Evolutionary conservation across 2,329 filamentous ascomycete genomes (phyloP).

Genomic region (Cercospora sp.): DNA sequence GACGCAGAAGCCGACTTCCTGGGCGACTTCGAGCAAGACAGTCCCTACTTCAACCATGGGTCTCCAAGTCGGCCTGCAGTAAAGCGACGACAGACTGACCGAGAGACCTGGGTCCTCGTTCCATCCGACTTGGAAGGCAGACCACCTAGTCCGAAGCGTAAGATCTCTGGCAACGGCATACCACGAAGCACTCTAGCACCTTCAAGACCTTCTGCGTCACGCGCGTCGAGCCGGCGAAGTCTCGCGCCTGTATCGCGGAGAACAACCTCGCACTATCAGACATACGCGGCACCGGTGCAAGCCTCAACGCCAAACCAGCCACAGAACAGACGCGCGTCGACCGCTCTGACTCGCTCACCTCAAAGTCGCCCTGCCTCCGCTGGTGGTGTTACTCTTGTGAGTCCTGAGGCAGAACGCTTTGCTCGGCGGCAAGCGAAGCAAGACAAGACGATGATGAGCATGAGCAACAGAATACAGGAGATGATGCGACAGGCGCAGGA

Average conservation of each 20-base stretch:
- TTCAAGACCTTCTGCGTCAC: conserved; percentile 32
- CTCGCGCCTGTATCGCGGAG: conserved; percentile 46
- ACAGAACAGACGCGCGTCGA: conserved; percentile 54
- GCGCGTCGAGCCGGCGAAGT: conserved; percentile 41
- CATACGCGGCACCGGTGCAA: conserved; percentile 42
- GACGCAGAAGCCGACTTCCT: conserved; percentile 52
- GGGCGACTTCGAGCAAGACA: conserved; percentile 47
- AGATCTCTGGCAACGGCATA: conserved; percentile 36
- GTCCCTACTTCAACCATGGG: conserved; percentile 42
- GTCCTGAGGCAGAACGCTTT: conserved; percentile 69
- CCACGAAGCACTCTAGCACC: conserved; percentile 22
- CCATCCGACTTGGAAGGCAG: conserved; percentile 57
- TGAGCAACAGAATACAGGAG: conserved; percentile 76
- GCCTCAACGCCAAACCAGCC: conserved; percentile 17
- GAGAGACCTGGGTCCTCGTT: conserved; percentile 53
- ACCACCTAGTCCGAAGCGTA: conserved; percentile 44
- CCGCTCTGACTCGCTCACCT: conserved; percentile 53
- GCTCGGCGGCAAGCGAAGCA: conserved; percentile 70
- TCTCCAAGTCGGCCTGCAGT: conserved; percentile 29
- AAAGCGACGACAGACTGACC: conserved; percentile 53
- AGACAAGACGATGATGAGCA: conserved; percentile 73
- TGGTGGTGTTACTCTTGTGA: conserved; percentile 37
- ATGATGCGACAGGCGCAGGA: conserved; percentile 90
- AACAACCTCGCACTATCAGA: conserved; percentile 33
- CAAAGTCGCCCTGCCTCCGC: conserved; percentile 26